Percentiles rank a stretch among this genome's conserved stretches.
phyloP scores from a whole-genome alignment of 805 yeast species.

The Cyberlindnera euphorbiiphila region DNA sequence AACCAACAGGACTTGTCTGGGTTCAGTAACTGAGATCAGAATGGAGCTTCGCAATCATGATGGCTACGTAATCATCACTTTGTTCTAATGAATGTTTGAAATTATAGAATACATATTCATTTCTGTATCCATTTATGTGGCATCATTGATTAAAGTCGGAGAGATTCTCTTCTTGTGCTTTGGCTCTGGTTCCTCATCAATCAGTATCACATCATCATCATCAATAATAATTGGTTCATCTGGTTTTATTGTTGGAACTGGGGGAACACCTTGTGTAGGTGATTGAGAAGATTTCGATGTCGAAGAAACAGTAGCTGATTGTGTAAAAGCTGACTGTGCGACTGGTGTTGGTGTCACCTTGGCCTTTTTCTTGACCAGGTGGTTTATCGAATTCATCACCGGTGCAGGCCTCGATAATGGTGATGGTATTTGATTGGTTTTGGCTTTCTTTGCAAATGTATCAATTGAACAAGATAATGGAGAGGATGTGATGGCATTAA shows the following conservation, averaged over 20 bases:
- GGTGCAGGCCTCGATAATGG: slow-evolving; percentile 8
- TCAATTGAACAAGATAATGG: slow-evolving; percentile 5
- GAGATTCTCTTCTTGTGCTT: slow-evolving; percentile 31
- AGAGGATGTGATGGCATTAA: slow-evolving; percentile 2
- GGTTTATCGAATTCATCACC: slow-evolving; percentile 9
- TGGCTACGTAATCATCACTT: neutral
- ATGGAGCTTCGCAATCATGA: too few species aligned
- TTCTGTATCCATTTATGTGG: too few species aligned
- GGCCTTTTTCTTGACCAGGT: slow-evolving; percentile 11
- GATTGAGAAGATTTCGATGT: too few species aligned
- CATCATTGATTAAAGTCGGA: slow-evolving; percentile 12
- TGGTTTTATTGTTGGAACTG: slow-evolving; percentile 5
- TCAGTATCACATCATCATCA: slow-evolving; percentile 6
- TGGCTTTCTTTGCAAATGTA: neutral
- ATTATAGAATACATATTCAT: too few species aligned
- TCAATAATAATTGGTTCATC: slow-evolving; percentile 4
- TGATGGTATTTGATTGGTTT: slow-evolving; percentile 1
- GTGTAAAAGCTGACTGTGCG: too few species aligned
- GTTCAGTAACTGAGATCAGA: too few species aligned
- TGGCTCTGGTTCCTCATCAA: slow-evolving; percentile 5
- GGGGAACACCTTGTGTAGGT: neutral
- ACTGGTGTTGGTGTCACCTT: slow-evolving; percentile 1
- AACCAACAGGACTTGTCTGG: slow-evolving; percentile 25
- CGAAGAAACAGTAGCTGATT: too few species aligned
- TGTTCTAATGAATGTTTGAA: neutral